A percentile compares a stretch with the other conserved stretches of the same genome.
These are phyloP conservation scores for Haematococcus sp. DNA, from an alignment of 139 green algal species.

Conservation along the genomic window DNA sequence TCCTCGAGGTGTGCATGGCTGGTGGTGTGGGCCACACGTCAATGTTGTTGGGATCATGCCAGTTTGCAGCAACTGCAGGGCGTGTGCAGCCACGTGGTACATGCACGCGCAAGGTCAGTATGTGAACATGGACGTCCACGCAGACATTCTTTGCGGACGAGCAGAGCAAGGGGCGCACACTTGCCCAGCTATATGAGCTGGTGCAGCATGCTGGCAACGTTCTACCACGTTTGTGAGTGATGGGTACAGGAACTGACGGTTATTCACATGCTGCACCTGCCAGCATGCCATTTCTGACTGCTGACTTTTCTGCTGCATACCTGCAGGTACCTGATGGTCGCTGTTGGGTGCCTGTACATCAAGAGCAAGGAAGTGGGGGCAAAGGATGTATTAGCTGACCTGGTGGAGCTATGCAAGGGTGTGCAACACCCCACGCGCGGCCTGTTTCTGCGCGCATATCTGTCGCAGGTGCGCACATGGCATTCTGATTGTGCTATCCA, in stretches of 20 bases:
- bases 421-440: slow-evolving; percentile 96
- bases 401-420: slow-evolving; percentile 95
- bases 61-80: too few relatives aligned
- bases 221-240: slow-evolving; percentile 83
- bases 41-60: neutral
- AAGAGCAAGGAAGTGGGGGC: slow-evolving; percentile 64
- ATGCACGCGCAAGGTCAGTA: neutral
- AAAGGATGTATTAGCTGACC: slow-evolving; percentile 86
- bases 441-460: slow-evolving; percentile 93
- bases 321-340: slow-evolving; percentile 89
- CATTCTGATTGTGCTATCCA: neutral
- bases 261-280: neutral
- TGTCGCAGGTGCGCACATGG: slow-evolving; percentile 52
- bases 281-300: neutral
- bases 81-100: too few relatives aligned
- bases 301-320: neutral
- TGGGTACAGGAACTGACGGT: neutral
- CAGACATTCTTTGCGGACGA: slow-evolving; percentile 84
- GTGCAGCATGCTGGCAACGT: slow-evolving; percentile 97
- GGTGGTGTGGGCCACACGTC: neutral
- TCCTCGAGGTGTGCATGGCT: slow-evolving; percentile 56
- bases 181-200: slow-evolving; percentile 88
- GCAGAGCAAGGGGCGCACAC: slow-evolving; percentile 59
- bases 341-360: slow-evolving; percentile 88
- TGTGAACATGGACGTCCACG: too few relatives aligned